Base-by-base conservation (phyloP, 805 yeast genomes). In the Zygoascus ofunaensis region DNA sequence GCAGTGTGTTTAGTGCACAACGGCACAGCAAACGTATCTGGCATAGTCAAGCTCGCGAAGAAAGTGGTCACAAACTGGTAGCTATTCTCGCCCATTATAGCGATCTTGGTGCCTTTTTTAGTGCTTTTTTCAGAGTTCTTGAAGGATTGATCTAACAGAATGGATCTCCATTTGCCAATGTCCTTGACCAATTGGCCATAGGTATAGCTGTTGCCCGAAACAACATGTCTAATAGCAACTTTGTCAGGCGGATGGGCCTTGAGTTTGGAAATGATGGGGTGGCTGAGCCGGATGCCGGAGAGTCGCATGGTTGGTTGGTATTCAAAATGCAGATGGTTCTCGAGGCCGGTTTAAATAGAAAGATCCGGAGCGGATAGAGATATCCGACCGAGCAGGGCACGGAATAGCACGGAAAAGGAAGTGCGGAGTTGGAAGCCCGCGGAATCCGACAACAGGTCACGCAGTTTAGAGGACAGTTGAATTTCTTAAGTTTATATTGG, bases 31-130 rank as follows among this genome's bases (percentile, higher is more conserved):
- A 57, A 39, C 8, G 61, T 58, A 20, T 54, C 46, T 7, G 60
- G 58, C 17, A 60, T 44, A 17, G 60, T 50, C 39, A 60, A 39
- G 3, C 58, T 44, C 8, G 64, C 63, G 35, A 49, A 54, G 41
- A 60, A 51, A 15, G 55, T 43, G 10, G 48, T 54, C 14, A 51
- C 52, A 46, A 60, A 60, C 50, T 60, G 55, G 43, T 47, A 60
- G 39, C 59, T 52, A 49, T 60, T 60, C 47, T 60, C 64, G 22
- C 64, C 64, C 64, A 60, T 60, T 30, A 60, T 54, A 19, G 64
- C 64, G 14, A 60, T 47, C 19, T 62, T 55, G 39, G 39, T 44
- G 24, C 53, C 53, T 30, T 38, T 12, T 3, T 15, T 32, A 5
- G 35, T 34, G 20, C n/a, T 33, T 17, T 22, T 35, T 18, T 45